Evolutionary conservation across 345 rosid species (phyloP), one percentile per base, ranked within the genome.

Genomic region (Aegle marmelos): DNA sequence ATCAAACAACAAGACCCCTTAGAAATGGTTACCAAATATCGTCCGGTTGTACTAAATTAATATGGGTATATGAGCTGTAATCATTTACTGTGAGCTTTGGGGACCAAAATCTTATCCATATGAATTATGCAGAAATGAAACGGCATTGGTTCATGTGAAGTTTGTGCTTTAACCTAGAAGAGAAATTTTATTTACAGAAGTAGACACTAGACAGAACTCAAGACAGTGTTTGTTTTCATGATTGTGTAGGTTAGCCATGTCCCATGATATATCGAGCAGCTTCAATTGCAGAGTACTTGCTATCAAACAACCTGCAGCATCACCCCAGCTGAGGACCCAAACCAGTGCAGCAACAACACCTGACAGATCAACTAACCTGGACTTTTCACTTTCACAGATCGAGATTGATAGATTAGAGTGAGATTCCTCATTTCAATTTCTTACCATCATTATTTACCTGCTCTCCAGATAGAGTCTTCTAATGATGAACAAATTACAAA

Each of bases 341-440:
- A 59, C 76, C 76, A 73, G 57, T 27, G 39, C 81, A 30, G 7
- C 63, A n/a, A 24, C 79, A 41, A 22, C 76, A 11, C 67, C 76
- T 16, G 84, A 81, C 84, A 70, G 80, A 73, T 86, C 90, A 78
- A 79, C 89, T 70, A 92, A 78, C 87, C 64, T 91, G 84, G 97
- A 91, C 90, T 83, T 92, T 76, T 90, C 97, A 0, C 93, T 92
- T 72, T 91, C 97, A 0, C 93, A 86, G 80, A 87, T 92, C 17
- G 88, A 92, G 63, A 85, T 90, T 73, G 74, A 88, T 70, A 70
- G 83, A 56, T 81, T 91, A 80, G 82, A 86, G 95, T 92, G 68
- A 87, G 92, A 67, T 68, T 68, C 30, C 77, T 58, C 60, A 13
- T 60, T 71, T 33, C 66, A 59, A 14, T 48, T 75, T n/a, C 48